Evolutionary conservation across 768 basidiomycete genomes (phyloP).

Genomic region (Auriscalpium orientale): DNA sequence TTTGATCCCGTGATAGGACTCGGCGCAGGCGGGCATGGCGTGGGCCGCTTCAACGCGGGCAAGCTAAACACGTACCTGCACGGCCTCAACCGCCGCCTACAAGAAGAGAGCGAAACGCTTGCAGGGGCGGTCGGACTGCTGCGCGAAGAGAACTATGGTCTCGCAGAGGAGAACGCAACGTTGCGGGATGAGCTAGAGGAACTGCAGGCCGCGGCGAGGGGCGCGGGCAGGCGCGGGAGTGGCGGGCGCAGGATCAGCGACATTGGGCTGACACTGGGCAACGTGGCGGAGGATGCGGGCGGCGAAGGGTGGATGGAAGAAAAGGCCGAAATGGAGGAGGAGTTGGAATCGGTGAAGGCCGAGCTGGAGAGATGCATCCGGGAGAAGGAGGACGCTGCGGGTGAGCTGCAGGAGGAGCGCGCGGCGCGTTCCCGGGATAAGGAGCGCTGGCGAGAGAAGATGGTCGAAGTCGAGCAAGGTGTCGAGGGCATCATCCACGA

Average conservation of each 20-base stretch:
- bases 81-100: conserved; percentile 71
- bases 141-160: conserved; percentile 32
- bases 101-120: conserved; percentile 77
- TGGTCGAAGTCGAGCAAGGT: conserved; percentile 63
- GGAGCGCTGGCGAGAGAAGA: conserved; percentile 61
- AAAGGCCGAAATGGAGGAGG: conserved; percentile 43
- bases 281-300: conserved; percentile 54
- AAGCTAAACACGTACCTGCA: conserved; percentile 86
- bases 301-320: conserved; percentile 70
- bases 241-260: conserved; percentile 43
- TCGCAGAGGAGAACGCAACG: conserved; percentile 12
- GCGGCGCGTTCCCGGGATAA: conserved; percentile 57
- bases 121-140: conserved; percentile 45
- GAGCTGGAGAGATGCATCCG: conserved; percentile 29
- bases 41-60: conserved; percentile 74
- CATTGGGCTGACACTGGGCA: conserved; percentile 42
- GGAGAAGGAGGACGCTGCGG: conserved; percentile 32
- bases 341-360: conserved; percentile 25
- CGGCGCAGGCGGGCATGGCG: conserved; percentile 55
- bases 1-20: conserved; percentile 81
- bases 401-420: conserved; percentile 46
- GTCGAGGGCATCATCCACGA: conserved; percentile 61
- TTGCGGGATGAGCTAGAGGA: conserved; percentile 12
- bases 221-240: conserved; percentile 26
- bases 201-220: conserved; percentile 8